Conservation (phyloP, 164 flowering plant species). For the Macadamia integrifolia region DNA sequence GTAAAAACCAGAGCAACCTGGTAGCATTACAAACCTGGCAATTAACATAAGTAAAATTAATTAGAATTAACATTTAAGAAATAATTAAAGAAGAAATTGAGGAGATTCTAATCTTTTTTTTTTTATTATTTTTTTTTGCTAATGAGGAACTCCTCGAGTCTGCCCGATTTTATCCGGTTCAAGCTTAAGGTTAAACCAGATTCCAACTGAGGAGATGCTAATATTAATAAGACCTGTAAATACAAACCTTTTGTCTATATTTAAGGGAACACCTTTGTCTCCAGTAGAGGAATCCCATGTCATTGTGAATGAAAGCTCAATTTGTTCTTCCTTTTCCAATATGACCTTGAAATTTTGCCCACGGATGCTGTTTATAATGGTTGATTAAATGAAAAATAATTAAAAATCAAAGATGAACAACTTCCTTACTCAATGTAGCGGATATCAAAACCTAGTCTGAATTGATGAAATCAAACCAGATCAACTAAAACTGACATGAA, state of each 20-base stretch:
- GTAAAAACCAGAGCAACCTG: slow-evolving; percentile 81
- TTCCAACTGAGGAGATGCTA: neutral
- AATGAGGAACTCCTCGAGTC: too few species aligned
- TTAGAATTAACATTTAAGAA: neutral
- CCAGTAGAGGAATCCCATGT: slow-evolving; percentile 20
- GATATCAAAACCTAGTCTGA: neutral
- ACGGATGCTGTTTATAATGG: slow-evolving; percentile 14
- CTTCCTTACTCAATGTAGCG: neutral
- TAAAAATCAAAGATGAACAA: too few species aligned
- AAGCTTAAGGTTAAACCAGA: too few species aligned
- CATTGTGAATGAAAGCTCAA: slow-evolving; percentile 28
- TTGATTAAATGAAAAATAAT: too few species aligned
- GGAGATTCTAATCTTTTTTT: neutral
- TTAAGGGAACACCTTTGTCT: slow-evolving; percentile 18
- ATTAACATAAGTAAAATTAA: neutral
- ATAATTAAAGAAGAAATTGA: neutral
- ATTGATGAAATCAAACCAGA: too few species aligned
- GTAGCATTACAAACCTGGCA: slow-evolving; percentile 67
- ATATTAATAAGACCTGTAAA: neutral
- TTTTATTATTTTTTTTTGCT: too few species aligned
- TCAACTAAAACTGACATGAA: too few species aligned
- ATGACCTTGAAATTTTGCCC: slow-evolving; percentile 18
- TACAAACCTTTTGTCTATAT: slow-evolving; percentile 27
- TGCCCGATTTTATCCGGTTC: too few species aligned
- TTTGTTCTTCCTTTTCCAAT: slow-evolving; percentile 23